Conservation (phyloP, 2,329 filamentous ascomycete species). For the Mycocentrospora acerina region DNA sequence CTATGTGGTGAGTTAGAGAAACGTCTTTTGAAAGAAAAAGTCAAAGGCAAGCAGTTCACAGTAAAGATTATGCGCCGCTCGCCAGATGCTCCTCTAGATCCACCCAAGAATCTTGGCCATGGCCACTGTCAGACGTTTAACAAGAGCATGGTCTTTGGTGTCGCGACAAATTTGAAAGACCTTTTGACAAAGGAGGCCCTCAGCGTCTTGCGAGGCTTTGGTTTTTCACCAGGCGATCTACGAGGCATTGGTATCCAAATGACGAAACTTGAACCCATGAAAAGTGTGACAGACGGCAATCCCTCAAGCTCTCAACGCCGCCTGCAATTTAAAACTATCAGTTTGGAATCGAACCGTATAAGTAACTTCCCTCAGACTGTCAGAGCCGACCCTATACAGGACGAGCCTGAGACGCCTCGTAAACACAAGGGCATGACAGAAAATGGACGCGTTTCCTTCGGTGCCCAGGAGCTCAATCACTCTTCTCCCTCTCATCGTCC, state of each 20-base stretch:
- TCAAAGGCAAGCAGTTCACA: constrained; percentile 84
- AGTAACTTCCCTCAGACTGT: constrained; percentile 16
- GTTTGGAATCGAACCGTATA: constrained; percentile 6
- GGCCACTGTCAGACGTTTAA: constrained; percentile 94
- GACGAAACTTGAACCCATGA: constrained; percentile 85
- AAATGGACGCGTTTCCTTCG: constrained; percentile 40
- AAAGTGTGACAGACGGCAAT: constrained; percentile 52
- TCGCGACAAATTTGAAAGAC: constrained; percentile 76
- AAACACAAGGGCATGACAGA: constrained; percentile 27
- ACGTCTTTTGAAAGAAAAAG: constrained; percentile 76
- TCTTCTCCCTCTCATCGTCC: constrained; percentile 62
- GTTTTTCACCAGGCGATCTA: constrained; percentile 87
- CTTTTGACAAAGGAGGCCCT: constrained; percentile 78
- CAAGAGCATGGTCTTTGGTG: constrained; percentile 79
- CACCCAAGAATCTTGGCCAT: constrained; percentile 90
- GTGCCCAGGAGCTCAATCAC: constrained; percentile 38
- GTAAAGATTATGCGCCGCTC: constrained; percentile 94
- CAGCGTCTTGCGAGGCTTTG: constrained; percentile 78
- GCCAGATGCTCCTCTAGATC: constrained; percentile 83
- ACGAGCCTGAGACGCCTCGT: constrained; percentile 46
- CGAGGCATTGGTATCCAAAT: constrained; percentile 89
- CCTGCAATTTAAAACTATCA: constrained; percentile 65
- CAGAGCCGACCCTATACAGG: constrained; percentile 48
- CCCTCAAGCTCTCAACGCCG: constrained; percentile 76
- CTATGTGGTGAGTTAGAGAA: constrained; percentile 83